phyloP scores from a whole-genome alignment of 2,329 filamentous ascomycete genomes.

The Elsinoe ampelina region DNA sequence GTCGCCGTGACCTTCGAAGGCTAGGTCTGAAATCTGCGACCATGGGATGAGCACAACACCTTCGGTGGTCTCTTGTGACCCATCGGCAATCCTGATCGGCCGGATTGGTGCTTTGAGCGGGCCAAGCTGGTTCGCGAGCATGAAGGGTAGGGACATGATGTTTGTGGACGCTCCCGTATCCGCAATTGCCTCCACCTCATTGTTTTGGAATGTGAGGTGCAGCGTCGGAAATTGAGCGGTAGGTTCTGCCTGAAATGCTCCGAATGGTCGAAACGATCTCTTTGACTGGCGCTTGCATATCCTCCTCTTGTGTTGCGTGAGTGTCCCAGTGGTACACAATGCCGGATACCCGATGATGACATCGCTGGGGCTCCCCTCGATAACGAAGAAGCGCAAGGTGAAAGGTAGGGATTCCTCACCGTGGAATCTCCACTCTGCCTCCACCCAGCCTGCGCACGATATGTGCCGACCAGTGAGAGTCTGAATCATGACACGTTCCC shows the following conservation, averaged over 20 bases:
- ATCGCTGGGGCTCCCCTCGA: background rate
- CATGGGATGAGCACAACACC: background rate
- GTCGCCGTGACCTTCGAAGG: background rate
- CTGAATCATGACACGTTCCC: background rate
- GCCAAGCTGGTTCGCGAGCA: background rate
- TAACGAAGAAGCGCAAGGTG: background rate
- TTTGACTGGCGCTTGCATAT: background rate
- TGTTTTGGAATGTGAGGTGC: background rate
- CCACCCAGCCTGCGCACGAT: background rate
- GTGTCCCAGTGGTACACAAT: background rate
- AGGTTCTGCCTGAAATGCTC: background rate
- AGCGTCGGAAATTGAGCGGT: background rate
- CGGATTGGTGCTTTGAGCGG: background rate
- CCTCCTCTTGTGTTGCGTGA: background rate
- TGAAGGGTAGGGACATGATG: background rate
- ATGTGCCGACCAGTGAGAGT: background rate
- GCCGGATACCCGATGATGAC: background rate
- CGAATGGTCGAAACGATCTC: background rate
- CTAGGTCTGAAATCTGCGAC: background rate
- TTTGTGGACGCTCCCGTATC: background rate
- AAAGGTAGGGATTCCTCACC: background rate
- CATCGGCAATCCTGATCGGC: background rate
- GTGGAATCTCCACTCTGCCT: background rate
- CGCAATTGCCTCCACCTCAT: background rate
- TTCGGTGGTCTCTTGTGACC: background rate